Evolutionary conservation across 345 rosid species (phyloP).

Genomic region (Tarenaya hassleriana): DNA sequence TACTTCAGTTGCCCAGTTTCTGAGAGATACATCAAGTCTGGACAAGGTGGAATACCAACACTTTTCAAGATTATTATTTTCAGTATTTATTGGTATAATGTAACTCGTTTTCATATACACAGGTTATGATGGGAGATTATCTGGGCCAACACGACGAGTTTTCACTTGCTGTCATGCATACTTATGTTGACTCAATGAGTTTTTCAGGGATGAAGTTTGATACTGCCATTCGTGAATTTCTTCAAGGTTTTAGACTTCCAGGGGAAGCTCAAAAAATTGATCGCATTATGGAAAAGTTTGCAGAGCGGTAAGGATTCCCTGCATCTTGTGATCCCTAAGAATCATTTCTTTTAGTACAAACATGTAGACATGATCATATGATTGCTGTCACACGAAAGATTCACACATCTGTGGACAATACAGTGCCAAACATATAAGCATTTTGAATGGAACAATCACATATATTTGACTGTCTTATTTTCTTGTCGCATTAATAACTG

Average conservation of each 20-base stretch:
- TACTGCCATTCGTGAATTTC: conserved; percentile 82
- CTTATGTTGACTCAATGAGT: conserved; percentile 83
- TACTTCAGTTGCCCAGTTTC: conserved; percentile 77
- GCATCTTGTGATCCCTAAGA: neutral
- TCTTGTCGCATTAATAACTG: neutral
- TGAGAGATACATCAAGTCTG: conserved; percentile 62
- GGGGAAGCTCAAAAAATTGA: conserved; percentile 99
- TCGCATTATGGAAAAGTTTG: conserved; percentile 97
- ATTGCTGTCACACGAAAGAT: neutral
- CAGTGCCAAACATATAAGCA: conserved; percentile 6
- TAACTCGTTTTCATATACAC: conserved; percentile 37
- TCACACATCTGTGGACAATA: neutral
- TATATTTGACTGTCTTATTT: conserved; percentile 17
- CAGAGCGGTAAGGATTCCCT: conserved; percentile 63
- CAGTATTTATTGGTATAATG: conserved; percentile 20
- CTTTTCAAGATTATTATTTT: conserved; percentile 15
- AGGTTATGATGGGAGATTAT: conserved; percentile 95
- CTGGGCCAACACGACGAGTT: conserved; percentile 97
- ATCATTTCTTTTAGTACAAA: conserved; percentile 1
- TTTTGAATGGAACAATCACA: conserved; percentile 3
- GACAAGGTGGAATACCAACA: conserved; percentile 55
- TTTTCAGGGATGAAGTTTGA: conserved; percentile 89
- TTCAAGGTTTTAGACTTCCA: conserved; percentile 93
- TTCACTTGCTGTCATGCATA: conserved; percentile 98
- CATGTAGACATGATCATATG: neutral